A percentile compares a stretch with the other conserved stretches of the same genome.
phyloP scores from a whole-genome alignment of 768 basidiomycete species.

The Coprinopsis cinerea region DNA sequence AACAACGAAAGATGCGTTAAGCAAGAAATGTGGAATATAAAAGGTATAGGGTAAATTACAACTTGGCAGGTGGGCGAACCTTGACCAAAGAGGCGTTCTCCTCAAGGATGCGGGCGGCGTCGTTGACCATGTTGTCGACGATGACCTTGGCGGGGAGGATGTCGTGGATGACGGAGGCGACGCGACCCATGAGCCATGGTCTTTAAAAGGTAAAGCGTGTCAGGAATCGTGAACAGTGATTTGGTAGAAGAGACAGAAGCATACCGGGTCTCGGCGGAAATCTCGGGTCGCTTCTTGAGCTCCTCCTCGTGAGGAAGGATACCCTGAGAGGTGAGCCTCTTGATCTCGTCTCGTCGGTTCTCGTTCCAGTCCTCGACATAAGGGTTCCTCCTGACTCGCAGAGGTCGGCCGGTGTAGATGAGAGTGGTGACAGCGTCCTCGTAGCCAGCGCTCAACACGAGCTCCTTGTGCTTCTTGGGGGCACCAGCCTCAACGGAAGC shows the following conservation, averaged over 20 bases:
- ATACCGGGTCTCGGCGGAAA: conserved; percentile 50
- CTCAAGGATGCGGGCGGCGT: conserved; percentile 32
- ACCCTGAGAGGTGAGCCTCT: conserved; percentile 77
- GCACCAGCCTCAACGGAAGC: conserved; percentile 77
- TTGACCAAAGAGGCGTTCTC: conserved; percentile 31
- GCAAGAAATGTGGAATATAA: no score
- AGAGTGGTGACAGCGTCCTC: conserved; percentile 82
- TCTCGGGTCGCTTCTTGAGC: conserved; percentile 76
- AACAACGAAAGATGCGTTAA: no score
- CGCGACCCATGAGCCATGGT: conserved; percentile 81
- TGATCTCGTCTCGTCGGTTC: conserved; percentile 76
- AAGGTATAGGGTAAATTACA: conserved; percentile 24
- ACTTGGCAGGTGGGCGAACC: conserved; percentile 39
- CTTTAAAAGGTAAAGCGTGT: conserved; percentile 7
- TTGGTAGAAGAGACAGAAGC: background rate
- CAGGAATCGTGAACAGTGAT: background rate
- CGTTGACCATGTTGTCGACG: conserved; percentile 65
- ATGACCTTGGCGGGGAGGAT: conserved; percentile 79
- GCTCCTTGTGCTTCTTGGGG: conserved; percentile 80
- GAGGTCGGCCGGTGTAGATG: conserved; percentile 85
- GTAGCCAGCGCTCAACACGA: conserved; percentile 60
- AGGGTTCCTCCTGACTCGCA: conserved; percentile 78
- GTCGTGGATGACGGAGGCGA: conserved; percentile 68
- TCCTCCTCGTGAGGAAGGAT: conserved; percentile 71
- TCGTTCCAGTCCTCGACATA: conserved; percentile 81